Conservation (phyloP, 2,329 filamentous ascomycete genomes). For the Emmonsia crescens region DNA sequence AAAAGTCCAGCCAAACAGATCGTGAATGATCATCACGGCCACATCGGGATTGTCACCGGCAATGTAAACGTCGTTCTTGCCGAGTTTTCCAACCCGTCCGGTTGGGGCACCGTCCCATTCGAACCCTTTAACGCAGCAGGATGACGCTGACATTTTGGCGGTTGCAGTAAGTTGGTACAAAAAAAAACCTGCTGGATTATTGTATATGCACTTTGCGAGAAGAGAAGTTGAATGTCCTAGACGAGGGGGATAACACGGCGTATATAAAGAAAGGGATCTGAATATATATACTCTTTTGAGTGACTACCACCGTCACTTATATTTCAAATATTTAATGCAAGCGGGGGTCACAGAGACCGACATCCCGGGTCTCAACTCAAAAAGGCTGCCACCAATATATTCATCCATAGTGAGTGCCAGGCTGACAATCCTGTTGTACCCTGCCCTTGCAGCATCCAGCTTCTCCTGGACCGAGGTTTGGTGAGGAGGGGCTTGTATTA, state of each 20-base stretch:
- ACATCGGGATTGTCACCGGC: conserved; percentile 25
- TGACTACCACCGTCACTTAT: not conserved
- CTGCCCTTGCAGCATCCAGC: not conserved
- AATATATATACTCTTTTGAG: not conserved
- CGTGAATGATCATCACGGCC: conserved; percentile 30
- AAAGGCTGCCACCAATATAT: not conserved
- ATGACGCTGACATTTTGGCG: not conserved
- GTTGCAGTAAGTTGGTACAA: not conserved
- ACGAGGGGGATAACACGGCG: not conserved
- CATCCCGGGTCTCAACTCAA: not conserved
- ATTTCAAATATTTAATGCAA: not conserved
- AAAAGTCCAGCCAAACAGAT: conserved; percentile 37
- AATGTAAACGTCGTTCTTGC: conserved; percentile 27
- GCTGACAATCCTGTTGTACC: no score
- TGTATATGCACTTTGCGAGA: not conserved
- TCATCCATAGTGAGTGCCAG: no score
- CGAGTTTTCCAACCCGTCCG: conserved; percentile 26
- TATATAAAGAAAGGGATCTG: not conserved
- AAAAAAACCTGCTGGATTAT: not conserved
- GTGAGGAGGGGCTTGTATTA: not conserved
- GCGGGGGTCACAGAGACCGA: not conserved
- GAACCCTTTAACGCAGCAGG: conserved; percentile 25
- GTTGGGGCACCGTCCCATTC: conserved; percentile 32
- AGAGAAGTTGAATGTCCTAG: not conserved
- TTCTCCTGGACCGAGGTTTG: not conserved